phyloP scores from a whole-genome alignment of 1,284 basidiomycete species.

The Trametes versicolor region DNA sequence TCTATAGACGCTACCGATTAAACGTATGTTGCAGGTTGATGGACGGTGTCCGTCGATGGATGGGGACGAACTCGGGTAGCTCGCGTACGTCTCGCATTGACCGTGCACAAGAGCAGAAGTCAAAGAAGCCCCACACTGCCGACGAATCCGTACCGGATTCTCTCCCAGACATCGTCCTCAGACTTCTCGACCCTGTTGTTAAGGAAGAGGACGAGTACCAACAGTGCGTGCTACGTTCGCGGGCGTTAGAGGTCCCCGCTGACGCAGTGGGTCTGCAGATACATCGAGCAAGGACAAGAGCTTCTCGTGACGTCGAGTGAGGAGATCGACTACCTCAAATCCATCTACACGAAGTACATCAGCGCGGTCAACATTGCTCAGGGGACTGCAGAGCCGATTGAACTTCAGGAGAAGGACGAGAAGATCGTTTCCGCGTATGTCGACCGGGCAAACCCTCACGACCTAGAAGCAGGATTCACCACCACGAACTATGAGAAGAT shows the following conservation, averaged over 20 bases:
- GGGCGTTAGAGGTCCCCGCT: no score
- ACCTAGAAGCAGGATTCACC: slow-evolving; percentile 44
- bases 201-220: slow-evolving; percentile 84
- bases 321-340: slow-evolving; percentile 60
- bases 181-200: slow-evolving; percentile 73
- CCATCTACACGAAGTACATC: slow-evolving; percentile 55
- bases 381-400: slow-evolving; percentile 50
- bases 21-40: slow-evolving; percentile 74
- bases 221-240: slow-evolving; percentile 57
- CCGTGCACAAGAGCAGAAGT: slow-evolving; percentile 46
- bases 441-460: slow-evolving; percentile 46
- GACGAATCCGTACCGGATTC: slow-evolving; percentile 57
- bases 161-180: slow-evolving; percentile 70
- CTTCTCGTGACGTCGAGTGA: slow-evolving; percentile 56
- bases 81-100: slow-evolving; percentile 52
- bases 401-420: slow-evolving; percentile 50
- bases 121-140: slow-evolving; percentile 41
- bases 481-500: slow-evolving; percentile 52
- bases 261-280: slow-evolving; percentile 50
- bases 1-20: slow-evolving; percentile 6
- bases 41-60: slow-evolving; percentile 79
- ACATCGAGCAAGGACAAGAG: slow-evolving; percentile 77
- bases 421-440: slow-evolving; percentile 50
- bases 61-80: slow-evolving; percentile 59
- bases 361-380: slow-evolving; percentile 59